Percentiles rank a stretch among this genome's conserved stretches.
These are phyloP conservation scores for Spiraea crenata DNA, from an alignment of 331 rosid genomes.

Conservation along the genomic window DNA sequence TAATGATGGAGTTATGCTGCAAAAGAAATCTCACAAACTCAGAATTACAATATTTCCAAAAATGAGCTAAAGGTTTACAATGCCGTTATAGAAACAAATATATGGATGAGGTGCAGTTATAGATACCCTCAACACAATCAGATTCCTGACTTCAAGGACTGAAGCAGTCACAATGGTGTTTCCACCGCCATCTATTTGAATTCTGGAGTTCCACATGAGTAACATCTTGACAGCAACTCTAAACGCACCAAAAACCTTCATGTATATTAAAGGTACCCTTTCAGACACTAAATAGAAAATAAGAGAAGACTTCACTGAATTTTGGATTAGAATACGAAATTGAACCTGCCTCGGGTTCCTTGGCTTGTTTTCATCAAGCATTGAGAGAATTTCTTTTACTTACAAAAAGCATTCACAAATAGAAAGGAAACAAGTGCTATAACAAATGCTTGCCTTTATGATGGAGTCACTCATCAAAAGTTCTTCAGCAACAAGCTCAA, in stretches of 20 bases:
- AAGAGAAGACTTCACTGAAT: not conserved
- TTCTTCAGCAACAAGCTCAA: slow-evolving; percentile 98
- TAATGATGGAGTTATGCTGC: slow-evolving; percentile 87
- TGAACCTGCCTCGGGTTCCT: not conserved
- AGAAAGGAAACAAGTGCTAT: slow-evolving; percentile 6
- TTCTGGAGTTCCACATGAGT: slow-evolving; percentile 91
- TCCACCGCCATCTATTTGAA: slow-evolving; percentile 84
- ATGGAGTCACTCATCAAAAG: slow-evolving; percentile 96
- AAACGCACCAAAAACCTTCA: slow-evolving; percentile 98
- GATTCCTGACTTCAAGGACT: slow-evolving; percentile 92
- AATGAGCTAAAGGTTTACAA: slow-evolving; percentile 21
- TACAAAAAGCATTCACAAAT: not conserved
- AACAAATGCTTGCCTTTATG: slow-evolving; percentile 58
- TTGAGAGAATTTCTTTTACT: not conserved
- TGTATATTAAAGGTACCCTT: slow-evolving; percentile 20
- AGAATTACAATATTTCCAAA: slow-evolving; percentile 29
- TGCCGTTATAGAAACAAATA: slow-evolving; percentile 18
- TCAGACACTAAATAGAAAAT: slow-evolving; percentile 23
- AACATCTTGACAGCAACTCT: slow-evolving; percentile 94
- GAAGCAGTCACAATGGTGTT: slow-evolving; percentile 82
- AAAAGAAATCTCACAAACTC: slow-evolving; percentile 31
- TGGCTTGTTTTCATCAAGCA: not conserved
- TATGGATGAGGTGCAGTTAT: slow-evolving; percentile 25
- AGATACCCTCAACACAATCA: slow-evolving; percentile 85
- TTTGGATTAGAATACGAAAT: not conserved